Base-by-base conservation (phyloP, 768 basidiomycete genomes). In the Suillus sp. region DNA sequence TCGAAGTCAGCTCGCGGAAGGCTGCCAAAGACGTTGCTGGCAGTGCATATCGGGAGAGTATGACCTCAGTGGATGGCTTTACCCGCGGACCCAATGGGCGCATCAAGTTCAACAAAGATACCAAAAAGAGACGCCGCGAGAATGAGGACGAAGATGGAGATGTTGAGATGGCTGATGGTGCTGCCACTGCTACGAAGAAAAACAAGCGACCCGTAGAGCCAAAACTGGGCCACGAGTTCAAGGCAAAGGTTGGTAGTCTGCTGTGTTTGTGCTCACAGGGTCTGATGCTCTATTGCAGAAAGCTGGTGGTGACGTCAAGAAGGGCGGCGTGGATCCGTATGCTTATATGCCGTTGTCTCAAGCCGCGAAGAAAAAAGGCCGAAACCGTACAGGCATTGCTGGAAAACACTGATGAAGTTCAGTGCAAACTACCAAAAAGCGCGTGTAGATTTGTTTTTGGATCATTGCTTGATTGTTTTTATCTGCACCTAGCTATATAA, bases 41-140 rank as follows among this genome's bases (percentile, higher is more conserved):
- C 25, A 82, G 79, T 9, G 96, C 95, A 1, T 99, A 97, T 76
- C 86, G 82, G 64, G 93, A 97, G 76, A 86, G 82, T 56, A 71
- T 96, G 62, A 88, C 88, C 10, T 95, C 93, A 7, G 88, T 87
- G 27, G 96, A 98, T 74, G 96, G 96, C 25, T 95, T 95, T 78
- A 90, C 85, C 3, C 87, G 96, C 34, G 92, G 93, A 27, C 80
- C 87, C 1, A 87, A 86, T 65, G 97, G 97, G 6, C 87, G 86
- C 60, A 77, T 99, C 72, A 96, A 94, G 75, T 98, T 99, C 78
- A 93, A 97, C 80, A 98, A 97, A 75, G 90, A 96, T 71, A 98
- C 95, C 42, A 99, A 96, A 77, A 95, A 96, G 75, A 87, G 95
- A 63, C 78, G 95, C 64, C 84, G 91, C 57, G 88, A 87, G 59